Percentiles rank a stretch among this genome's conserved stretches.
These are phyloP conservation scores for Acanthamoeba sp. DNA, from an alignment of 208 protist genomes.

Conservation along the genomic window DNA sequence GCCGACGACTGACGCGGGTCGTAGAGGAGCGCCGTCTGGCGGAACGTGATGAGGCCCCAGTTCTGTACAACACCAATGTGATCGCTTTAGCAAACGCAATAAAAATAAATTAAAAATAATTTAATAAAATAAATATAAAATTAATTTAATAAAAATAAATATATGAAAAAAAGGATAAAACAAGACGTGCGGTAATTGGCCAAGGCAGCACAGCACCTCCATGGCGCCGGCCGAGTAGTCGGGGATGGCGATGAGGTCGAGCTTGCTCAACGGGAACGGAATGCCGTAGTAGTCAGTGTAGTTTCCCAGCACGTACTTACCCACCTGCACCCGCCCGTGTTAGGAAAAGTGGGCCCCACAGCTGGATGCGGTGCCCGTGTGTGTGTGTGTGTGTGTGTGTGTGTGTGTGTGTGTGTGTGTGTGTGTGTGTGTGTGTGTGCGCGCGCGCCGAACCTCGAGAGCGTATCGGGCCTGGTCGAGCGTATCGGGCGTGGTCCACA, in stretches of 20 bases:
- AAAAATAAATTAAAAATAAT: no score
- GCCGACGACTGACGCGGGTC: conserved; percentile 86
- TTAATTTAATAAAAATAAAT: no score
- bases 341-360: no score
- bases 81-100: no score
- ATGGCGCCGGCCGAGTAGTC: conserved; percentile 94
- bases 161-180: no score
- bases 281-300: conserved; percentile 77
- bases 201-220: no score
- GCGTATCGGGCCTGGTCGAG: conserved; percentile 47
- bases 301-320: conserved; percentile 46
- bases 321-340: background rate
- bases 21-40: conserved; percentile 90
- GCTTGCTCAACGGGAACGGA: conserved; percentile 92
- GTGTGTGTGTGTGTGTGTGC: no score
- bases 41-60: conserved; percentile 97
- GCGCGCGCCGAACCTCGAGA: background rate
- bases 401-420: no score
- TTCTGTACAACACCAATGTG: conserved; percentile 94
- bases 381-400: no score
- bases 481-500: background rate
- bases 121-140: no score
- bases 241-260: conserved; percentile 96
- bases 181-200: no score
- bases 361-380: no score